Base-by-base conservation (phyloP, 257 asterid species). In the Gynochthodes officinalis region DNA sequence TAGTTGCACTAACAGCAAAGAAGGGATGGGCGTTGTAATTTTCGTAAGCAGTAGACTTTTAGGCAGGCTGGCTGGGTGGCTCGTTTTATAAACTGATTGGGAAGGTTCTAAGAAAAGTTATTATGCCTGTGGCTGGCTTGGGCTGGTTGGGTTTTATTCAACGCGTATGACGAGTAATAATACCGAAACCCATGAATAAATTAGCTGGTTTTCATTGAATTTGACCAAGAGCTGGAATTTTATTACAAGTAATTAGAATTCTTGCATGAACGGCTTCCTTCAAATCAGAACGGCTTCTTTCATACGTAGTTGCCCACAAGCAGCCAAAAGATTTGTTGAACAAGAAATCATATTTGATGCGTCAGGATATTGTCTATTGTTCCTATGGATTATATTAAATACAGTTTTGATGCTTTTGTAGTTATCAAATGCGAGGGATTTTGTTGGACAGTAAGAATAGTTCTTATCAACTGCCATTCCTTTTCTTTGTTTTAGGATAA, bases 61-160 rank as follows among this genome's bases (percentile, higher is more conserved):
- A n/a, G n/a, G n/a, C n/a, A n/a, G n/a, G n/a, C n/a, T n/a, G n/a
- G n/a, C n/a, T n/a, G n/a, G n/a, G n/a, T n/a, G n/a, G 8, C 10
- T 35, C 7, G 4, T 53, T 73, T 64, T 52, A 64, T 64, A 52
- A 37, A 39, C 48, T 28, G 10, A 18, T 13, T 10, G 7, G 59
- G 77, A 73, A 73, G 58, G 46, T 39, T 65, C 77, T 7, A 37
- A 60, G 50, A 54, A 53, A 42, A n/a, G 5, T 10, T 9, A 16
- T 28, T 32, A 67, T 50, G 25, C 32, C 48, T 2, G 10, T 0
- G 2, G 61, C 30, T 67, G 63, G 21, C 62, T 32, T 19, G 63
- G 39, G 7, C 8, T 21, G 0, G 52, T 35, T 10, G 11, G 1
- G 28, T 5, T 72, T 61, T 61, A 23, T 9, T 32, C 44, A 63